A percentile compares a stretch with the other conserved stretches of the same genome.
Evolutionary conservation across 1,139 yeast species (phyloP).

Genomic region (Kodamaea alishanica): DNA sequence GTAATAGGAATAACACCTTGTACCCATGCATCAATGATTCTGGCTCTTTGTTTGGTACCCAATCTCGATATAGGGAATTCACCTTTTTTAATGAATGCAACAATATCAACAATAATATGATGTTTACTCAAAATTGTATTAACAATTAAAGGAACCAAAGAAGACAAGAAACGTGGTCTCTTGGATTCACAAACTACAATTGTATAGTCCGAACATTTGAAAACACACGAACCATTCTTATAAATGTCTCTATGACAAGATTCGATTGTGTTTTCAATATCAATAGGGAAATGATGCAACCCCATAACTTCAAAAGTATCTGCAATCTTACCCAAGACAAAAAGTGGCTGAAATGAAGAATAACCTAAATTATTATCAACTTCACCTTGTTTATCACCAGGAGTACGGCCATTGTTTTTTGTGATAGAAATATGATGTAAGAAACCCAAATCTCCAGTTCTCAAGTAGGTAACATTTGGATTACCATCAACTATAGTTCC

Average conservation of each 20-base stretch:
- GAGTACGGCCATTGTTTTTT: slow-evolving; percentile 40
- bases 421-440: slow-evolving; percentile 63
- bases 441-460: slow-evolving; percentile 95
- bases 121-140: slow-evolving; percentile 77
- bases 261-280: slow-evolving; percentile 75
- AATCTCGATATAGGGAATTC: slow-evolving; percentile 66
- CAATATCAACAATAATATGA: slow-evolving; percentile 80
- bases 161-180: slow-evolving; percentile 52
- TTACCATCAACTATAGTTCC: slow-evolving; percentile 64
- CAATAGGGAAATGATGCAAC: slow-evolving; percentile 83
- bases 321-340: slow-evolving; percentile 79
- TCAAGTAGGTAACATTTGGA: slow-evolving; percentile 57
- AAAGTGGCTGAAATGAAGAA: slow-evolving; percentile 69
- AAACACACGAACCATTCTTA: slow-evolving; percentile 62
- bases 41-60: slow-evolving; percentile 74
- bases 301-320: slow-evolving; percentile 93
- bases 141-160: slow-evolving; percentile 79
- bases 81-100: slow-evolving; percentile 70
- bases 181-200: slow-evolving; percentile 74
- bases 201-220: slow-evolving; percentile 79
- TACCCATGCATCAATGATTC: slow-evolving; percentile 57
- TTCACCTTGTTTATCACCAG: slow-evolving; percentile 44
- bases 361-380: slow-evolving; percentile 17
- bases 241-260: slow-evolving; percentile 57
- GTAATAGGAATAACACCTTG: slow-evolving; percentile 45